Evolutionary conservation across 2,329 filamentous ascomycete genomes (phyloP).

Genomic region (Penicillium rolfsii): DNA sequence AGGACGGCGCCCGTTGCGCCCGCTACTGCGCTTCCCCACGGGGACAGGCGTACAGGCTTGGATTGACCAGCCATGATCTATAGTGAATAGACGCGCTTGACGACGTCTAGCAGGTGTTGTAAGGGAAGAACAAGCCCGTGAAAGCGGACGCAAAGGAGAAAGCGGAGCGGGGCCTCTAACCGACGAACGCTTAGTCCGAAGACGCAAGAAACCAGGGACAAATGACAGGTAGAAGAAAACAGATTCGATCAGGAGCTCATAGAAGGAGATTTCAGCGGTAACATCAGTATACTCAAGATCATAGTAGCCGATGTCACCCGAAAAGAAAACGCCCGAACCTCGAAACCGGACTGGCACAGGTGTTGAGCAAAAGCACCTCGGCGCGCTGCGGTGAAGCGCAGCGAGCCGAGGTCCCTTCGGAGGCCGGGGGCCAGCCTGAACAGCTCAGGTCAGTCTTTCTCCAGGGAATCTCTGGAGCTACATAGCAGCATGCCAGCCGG

Average conservation of each 20-base stretch:
- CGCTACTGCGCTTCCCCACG: conserved; percentile 91
- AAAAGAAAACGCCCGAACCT: conserved; percentile 22
- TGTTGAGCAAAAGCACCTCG: conserved; percentile 34
- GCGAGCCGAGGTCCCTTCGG: conserved; percentile 38
- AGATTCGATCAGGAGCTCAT: conserved; percentile 5
- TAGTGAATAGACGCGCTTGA: conserved; percentile 6
- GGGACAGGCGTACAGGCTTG: conserved; percentile 73
- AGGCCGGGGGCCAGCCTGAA: conserved; percentile 17
- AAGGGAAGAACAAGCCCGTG: conserved; percentile 10
- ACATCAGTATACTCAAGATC: conserved; percentile 12
- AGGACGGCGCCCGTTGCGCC: conserved; percentile 91
- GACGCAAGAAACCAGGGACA: conserved; percentile 11
- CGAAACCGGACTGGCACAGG: conserved; percentile 19
- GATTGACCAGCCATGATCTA: conserved; percentile 57
- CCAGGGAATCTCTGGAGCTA: neutral
- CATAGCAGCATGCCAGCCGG: neutral
- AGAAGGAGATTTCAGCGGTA: conserved; percentile 4
- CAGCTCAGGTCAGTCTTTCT: conserved; percentile 11
- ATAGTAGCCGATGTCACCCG: conserved; percentile 29
- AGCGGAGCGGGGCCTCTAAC: conserved; percentile 26
- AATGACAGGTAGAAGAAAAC: conserved; percentile 4
- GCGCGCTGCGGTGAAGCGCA: conserved; percentile 35
- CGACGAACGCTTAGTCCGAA: conserved; percentile 20
- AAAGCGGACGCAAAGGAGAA: conserved; percentile 25
- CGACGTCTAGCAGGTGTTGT: conserved; percentile 7